A percentile compares a stretch with the other conserved stretches of the same genome.
Evolutionary conservation across 2,329 filamentous ascomycete genomes (phyloP).

Genomic region (Aureobasidium mangrovei): DNA sequence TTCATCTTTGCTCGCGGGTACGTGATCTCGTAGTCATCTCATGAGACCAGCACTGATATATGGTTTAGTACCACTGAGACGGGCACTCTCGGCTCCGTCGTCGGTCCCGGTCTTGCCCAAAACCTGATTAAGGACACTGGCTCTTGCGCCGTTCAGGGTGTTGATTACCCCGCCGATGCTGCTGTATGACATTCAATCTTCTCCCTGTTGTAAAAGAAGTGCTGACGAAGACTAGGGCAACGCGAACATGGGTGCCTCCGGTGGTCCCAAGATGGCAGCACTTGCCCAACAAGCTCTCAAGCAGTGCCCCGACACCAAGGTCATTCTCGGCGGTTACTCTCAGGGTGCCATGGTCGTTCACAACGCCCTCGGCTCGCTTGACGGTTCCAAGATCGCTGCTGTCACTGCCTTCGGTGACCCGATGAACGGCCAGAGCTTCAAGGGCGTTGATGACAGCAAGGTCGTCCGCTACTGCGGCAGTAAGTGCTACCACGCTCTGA

Average conservation of each 20-base stretch:
- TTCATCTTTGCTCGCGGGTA: slow-evolving; percentile 50
- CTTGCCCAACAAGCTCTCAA: slow-evolving; percentile 19
- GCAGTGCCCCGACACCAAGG: slow-evolving; percentile 23
- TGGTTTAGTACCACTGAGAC: slow-evolving; percentile 35
- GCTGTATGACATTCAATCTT: slow-evolving; percentile 5
- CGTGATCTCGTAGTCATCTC: neutral
- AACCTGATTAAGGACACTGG: slow-evolving; percentile 17
- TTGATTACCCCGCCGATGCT: slow-evolving; percentile 22
- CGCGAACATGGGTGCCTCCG: slow-evolving; percentile 17
- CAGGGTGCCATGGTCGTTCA: slow-evolving; percentile 23
- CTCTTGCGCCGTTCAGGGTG: slow-evolving; percentile 20
- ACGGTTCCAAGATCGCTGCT: slow-evolving; percentile 21
- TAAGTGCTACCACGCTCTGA: too few species aligned
- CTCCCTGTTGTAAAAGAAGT: neutral
- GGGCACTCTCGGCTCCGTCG: slow-evolving; percentile 44
- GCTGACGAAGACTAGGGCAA: neutral
- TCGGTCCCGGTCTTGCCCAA: slow-evolving; percentile 29
- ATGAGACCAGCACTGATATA: neutral
- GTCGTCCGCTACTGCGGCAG: slow-evolving; percentile 20
- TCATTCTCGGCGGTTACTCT: slow-evolving; percentile 23
- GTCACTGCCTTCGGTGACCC: slow-evolving; percentile 24
- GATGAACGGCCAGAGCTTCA: slow-evolving; percentile 20
- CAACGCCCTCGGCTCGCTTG: slow-evolving; percentile 18
- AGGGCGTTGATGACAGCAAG: slow-evolving; percentile 20
- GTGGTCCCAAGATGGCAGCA: slow-evolving; percentile 20